Conservation (phyloP, 73 alveolate species). For the Halteria grandinella region DNA sequence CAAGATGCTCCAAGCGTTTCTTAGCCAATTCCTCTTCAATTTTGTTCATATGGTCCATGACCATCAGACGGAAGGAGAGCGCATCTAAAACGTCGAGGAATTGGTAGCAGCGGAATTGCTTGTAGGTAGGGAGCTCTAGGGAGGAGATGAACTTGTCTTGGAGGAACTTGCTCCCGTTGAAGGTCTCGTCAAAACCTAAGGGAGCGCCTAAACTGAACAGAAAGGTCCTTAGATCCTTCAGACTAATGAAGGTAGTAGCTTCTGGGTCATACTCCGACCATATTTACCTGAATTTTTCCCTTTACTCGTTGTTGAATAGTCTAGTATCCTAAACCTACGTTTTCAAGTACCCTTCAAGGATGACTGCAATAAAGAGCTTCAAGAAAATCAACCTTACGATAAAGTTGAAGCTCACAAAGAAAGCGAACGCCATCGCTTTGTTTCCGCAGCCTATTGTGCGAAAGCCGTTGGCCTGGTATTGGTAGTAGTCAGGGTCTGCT, state of each 20-base stretch:
- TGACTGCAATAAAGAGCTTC: slow-evolving; percentile 51
- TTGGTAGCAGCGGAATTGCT: slow-evolving; percentile 23
- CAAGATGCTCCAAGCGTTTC: too few species aligned
- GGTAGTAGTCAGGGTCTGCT: background rate
- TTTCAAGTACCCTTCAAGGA: slow-evolving; percentile 39
- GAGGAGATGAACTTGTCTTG: slow-evolving; percentile 17
- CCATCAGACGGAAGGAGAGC: slow-evolving; percentile 11
- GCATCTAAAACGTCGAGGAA: slow-evolving; percentile 45
- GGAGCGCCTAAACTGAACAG: slow-evolving; percentile 25
- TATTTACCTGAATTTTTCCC: slow-evolving; percentile 42
- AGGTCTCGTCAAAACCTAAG: background rate
- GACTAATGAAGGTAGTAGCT: slow-evolving; percentile 60
- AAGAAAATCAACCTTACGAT: slow-evolving; percentile 30
- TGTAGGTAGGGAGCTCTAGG: slow-evolving; percentile 32
- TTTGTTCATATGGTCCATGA: too few species aligned
- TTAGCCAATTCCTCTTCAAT: too few species aligned
- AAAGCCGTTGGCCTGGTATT: background rate
- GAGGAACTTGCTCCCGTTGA: background rate
- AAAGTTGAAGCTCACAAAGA: slow-evolving; percentile 15
- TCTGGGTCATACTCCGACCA: slow-evolving; percentile 72
- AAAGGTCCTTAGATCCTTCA: slow-evolving; percentile 11
- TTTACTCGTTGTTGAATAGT: slow-evolving; percentile 32
- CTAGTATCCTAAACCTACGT: slow-evolving; percentile 7
- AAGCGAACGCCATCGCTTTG: background rate
- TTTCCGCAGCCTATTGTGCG: slow-evolving; percentile 46